Evolutionary conservation across 2,329 filamentous ascomycete genomes (phyloP).

Genomic region (Coniochaeta sp.): DNA sequence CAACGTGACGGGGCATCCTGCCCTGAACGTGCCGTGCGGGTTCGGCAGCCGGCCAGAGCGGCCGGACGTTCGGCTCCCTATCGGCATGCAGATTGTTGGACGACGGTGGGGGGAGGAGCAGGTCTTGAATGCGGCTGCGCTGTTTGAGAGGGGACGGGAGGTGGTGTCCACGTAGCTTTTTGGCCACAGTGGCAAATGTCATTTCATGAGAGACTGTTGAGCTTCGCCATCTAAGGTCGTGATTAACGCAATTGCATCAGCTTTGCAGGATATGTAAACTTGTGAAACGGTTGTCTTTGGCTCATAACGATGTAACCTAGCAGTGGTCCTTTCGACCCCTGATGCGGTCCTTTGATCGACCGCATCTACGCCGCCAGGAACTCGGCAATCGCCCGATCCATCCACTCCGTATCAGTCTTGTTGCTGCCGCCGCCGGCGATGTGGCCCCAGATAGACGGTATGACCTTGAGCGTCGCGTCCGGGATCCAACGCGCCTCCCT

Average conservation of each 20-base stretch:
- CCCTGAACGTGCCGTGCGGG: slow-evolving; percentile 35
- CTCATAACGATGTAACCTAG: not conserved
- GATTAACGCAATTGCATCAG: too few species aligned
- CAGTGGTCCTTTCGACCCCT: not conserved
- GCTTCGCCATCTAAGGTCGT: too few species aligned
- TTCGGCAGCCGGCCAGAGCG: slow-evolving; percentile 5
- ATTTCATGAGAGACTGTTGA: too few species aligned
- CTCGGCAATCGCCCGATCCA: slow-evolving; percentile 19
- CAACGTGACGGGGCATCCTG: slow-evolving; percentile 42
- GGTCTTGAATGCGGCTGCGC: slow-evolving; percentile 5
- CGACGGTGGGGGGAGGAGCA: slow-evolving; percentile 19
- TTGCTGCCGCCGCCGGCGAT: slow-evolving; percentile 24
- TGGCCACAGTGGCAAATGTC: too few species aligned
- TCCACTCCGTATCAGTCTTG: slow-evolving; percentile 20
- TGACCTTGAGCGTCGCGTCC: slow-evolving; percentile 20
- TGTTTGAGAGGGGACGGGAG: slow-evolving; percentile 13
- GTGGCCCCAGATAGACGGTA: slow-evolving; percentile 29
- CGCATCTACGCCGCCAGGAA: slow-evolving; percentile 13
- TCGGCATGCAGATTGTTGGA: slow-evolving; percentile 23
- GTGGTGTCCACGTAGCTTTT: not conserved
- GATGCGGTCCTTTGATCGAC: not conserved
- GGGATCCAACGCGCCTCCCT: slow-evolving; percentile 20
- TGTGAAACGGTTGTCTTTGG: not conserved
- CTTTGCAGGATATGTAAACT: not conserved
- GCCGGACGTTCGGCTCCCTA: slow-evolving; percentile 13